Evolutionary conservation across 2,329 filamentous ascomycete genomes (phyloP).

Genomic region (Seiridium cupressi): DNA sequence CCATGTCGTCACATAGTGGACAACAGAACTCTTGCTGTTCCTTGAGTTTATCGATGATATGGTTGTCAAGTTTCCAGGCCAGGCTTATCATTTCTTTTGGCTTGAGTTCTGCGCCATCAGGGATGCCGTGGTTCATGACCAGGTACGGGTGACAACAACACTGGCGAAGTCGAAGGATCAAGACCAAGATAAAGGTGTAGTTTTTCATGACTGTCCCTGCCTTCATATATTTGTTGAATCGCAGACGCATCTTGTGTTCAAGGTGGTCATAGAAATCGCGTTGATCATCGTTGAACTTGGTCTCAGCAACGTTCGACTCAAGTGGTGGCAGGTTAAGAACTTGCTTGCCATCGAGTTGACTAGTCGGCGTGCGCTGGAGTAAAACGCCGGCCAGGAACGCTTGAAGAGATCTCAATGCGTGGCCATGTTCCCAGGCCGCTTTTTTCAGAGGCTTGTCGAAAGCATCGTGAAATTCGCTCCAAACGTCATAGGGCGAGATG

Average conservation of each 20-base stretch:
- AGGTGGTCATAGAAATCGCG: slow-evolving; percentile 62
- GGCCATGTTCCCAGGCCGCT: slow-evolving; percentile 50
- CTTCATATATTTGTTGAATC: slow-evolving; percentile 25
- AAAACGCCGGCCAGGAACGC: slow-evolving; percentile 78
- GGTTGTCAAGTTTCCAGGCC: slow-evolving; percentile 15
- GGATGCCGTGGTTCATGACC: slow-evolving; percentile 41
- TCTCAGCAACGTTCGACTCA: slow-evolving; percentile 56
- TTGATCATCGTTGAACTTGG: slow-evolving; percentile 68
- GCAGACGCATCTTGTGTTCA: slow-evolving; percentile 19
- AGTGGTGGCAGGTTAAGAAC: slow-evolving; percentile 70
- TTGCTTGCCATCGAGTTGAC: slow-evolving; percentile 75
- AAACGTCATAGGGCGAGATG: slow-evolving; percentile 72
- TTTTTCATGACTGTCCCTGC: slow-evolving; percentile 55
- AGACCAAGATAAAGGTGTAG: slow-evolving; percentile 78
- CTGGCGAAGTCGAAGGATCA: slow-evolving; percentile 78
- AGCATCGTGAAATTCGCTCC: slow-evolving; percentile 59
- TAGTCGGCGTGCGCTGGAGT: slow-evolving; percentile 79
- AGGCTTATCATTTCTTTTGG: slow-evolving; percentile 24
- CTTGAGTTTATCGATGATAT: slow-evolving; percentile 17
- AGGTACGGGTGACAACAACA: slow-evolving; percentile 79
- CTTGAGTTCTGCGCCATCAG: slow-evolving; percentile 22
- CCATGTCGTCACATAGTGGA: slow-evolving; percentile 18
- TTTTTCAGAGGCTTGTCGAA: slow-evolving; percentile 25
- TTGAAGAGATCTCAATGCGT: slow-evolving; percentile 68
- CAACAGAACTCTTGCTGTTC: slow-evolving; percentile 18